Conservation (phyloP, 2,329 filamentous ascomycete species). For the Drechslerella stenobrocha region DNA sequence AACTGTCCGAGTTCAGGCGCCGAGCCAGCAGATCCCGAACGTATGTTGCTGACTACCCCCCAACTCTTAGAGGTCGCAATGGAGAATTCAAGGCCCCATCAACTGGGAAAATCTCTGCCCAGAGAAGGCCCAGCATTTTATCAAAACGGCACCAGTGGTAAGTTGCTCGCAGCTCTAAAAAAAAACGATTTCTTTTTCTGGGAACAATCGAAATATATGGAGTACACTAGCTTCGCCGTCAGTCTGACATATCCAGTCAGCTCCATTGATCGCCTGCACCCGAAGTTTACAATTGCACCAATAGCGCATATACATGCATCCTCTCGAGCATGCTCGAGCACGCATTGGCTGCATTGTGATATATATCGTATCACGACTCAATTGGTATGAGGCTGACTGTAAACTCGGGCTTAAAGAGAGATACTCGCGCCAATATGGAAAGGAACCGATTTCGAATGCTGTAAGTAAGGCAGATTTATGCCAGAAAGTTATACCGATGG, state of each 20-base stretch:
- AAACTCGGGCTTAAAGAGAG: conserved; percentile 6
- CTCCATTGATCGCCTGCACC: neutral
- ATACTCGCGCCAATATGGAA: conserved; percentile 35
- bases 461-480: conserved; percentile 15
- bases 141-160: conserved; percentile 23
- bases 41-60: too few relatives aligned
- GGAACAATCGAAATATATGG: too few relatives aligned
- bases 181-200: too few relatives aligned
- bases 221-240: too few relatives aligned
- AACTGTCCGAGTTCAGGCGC: too few relatives aligned
- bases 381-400: too few relatives aligned
- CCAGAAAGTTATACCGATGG: neutral
- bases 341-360: too few relatives aligned
- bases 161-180: neutral
- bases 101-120: conserved; percentile 24
- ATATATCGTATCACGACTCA: too few relatives aligned
- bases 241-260: neutral
- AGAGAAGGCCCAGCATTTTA: conserved; percentile 21
- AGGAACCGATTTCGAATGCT: conserved; percentile 32
- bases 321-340: neutral
- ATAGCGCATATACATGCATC: too few relatives aligned
- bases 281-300: too few relatives aligned
- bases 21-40: too few relatives aligned
- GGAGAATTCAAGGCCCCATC: conserved; percentile 32
- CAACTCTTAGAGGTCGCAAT: conserved; percentile 42